Base-by-base conservation (phyloP, 2,329 filamentous ascomycete genomes). In the Endothia cerciana region DNA sequence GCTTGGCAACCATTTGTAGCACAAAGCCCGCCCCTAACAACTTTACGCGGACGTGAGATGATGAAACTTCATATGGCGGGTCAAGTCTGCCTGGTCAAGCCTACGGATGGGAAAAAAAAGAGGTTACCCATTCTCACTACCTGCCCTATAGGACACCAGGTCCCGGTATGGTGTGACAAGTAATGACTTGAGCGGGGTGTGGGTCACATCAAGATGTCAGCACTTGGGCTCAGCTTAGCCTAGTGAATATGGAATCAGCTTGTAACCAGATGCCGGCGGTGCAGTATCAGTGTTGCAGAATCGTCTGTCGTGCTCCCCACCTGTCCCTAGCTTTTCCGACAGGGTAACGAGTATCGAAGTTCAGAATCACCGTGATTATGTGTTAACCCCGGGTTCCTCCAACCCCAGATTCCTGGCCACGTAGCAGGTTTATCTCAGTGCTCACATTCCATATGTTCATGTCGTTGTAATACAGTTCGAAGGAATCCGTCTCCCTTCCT, bases 161-260 rank as follows among this genome's bases (percentile, higher is more conserved):
- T 3, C 40, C 22, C 25, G 49, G 33, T 15, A 43, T 38, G 25
- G 60, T 33, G 36, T 63, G 43, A 65, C 64, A 57, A 58, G 57
- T n/a, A 47, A 33, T 53, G 61, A 38, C 56, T 59, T 61, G 47
- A 30, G 28, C 22, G 7, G 51, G 56, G 40, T 38, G 17, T 60
- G 61, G 62, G 61, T 64, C 45, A 40, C 62, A 64, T 61, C 40
- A 41, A 30, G 45, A 25, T 33, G 65, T 66, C 62, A 66, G 65
- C 65, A 64, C 61, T 62, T 64, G 56, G 57, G 51, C 63, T 45
- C 5, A 19, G 36, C 33, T 36, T n/a, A 57, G 56, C 19, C 11
- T 38, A 51, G 56, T 41, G 19, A 59, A 53, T 45, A 22, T 60
- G 63, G 56, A 60, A 64, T 60, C 56, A 64, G 47, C 51, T 40